Evolutionary conservation across 2,329 filamentous ascomycete species (phyloP).

Genomic region (Seiridium unicorne): DNA sequence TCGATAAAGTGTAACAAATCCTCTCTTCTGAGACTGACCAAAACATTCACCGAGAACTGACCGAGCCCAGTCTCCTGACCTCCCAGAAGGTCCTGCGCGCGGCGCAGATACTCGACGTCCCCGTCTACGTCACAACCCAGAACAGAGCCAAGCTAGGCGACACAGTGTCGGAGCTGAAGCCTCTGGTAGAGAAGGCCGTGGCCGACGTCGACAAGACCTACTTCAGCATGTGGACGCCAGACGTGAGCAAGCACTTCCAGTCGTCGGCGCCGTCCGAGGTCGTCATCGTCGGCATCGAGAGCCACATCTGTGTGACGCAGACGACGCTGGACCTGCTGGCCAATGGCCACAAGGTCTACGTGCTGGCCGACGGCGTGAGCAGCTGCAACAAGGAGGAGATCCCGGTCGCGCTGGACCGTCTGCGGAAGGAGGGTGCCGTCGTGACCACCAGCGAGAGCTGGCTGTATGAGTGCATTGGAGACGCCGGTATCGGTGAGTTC

Average conservation of each 20-base stretch:
- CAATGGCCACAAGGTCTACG: slow-evolving; percentile 76
- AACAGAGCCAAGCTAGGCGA: slow-evolving; percentile 74
- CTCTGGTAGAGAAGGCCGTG: slow-evolving; percentile 49
- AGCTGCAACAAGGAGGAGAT: slow-evolving; percentile 84
- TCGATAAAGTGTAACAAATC: slow-evolving; percentile 68
- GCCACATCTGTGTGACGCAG: slow-evolving; percentile 92
- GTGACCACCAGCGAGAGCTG: slow-evolving; percentile 88
- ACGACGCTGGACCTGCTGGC: slow-evolving; percentile 79
- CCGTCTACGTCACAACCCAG: slow-evolving; percentile 85
- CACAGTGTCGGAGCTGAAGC: slow-evolving; percentile 70
- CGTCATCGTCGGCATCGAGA: slow-evolving; percentile 86
- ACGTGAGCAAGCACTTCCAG: slow-evolving; percentile 47
- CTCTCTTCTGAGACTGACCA: background rate
- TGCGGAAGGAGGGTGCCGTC: slow-evolving; percentile 72
- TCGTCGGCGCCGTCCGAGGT: slow-evolving; percentile 48
- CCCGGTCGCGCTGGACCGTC: slow-evolving; percentile 70
- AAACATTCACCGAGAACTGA: slow-evolving; percentile 2
- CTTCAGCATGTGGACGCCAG: slow-evolving; percentile 83
- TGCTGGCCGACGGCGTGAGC: slow-evolving; percentile 86
- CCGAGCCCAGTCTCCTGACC: slow-evolving; percentile 55
- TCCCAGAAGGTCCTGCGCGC: slow-evolving; percentile 68
- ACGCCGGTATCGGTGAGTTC: slow-evolving; percentile 73
- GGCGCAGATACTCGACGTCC: slow-evolving; percentile 65
- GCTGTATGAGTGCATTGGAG: slow-evolving; percentile 85
- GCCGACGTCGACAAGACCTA: slow-evolving; percentile 77